Evolutionary conservation across 495 filamentous ascomycete genomes (phyloP).

Genomic region (Penicillium maclennaniae): DNA sequence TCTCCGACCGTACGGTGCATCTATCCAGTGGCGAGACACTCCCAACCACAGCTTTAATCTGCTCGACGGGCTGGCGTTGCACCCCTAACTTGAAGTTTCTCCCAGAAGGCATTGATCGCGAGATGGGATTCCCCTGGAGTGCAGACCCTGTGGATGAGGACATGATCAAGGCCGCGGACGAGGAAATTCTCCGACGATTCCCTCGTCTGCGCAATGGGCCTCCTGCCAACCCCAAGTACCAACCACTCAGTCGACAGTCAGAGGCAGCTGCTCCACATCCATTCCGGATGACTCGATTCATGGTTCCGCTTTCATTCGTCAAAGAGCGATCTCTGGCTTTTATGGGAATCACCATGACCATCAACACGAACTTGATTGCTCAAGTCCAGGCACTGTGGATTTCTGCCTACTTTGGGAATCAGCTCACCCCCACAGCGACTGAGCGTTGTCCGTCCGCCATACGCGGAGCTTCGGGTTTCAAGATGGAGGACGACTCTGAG

Average conservation of each 20-base stretch:
- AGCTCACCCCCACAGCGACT: constrained; percentile 29
- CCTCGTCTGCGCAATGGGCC: constrained; percentile 55
- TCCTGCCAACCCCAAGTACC: constrained; percentile 26
- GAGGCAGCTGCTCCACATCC: constrained; percentile 35
- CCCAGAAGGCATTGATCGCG: constrained; percentile 42
- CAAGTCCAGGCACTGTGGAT: constrained; percentile 73
- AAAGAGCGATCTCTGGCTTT: constrained; percentile 61
- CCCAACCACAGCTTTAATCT: constrained; percentile 59
- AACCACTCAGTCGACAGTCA: constrained; percentile 25
- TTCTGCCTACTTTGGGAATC: constrained; percentile 55
- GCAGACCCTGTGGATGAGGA: constrained; percentile 23
- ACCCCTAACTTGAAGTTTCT: constrained; percentile 60
- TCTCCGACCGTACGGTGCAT: constrained; percentile 48
- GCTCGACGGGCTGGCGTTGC: constrained; percentile 65
- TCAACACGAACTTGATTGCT: constrained; percentile 58
- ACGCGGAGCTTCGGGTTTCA: constrained; percentile 12
- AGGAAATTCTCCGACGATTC: constrained; percentile 62
- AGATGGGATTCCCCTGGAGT: constrained; percentile 39
- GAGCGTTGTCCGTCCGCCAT: constrained; percentile 22
- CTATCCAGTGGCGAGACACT: constrained; percentile 54
- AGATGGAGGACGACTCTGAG: constrained; percentile 16
- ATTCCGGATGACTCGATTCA: constrained; percentile 62
- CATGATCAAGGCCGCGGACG: constrained; percentile 49
- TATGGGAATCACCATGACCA: constrained; percentile 59
- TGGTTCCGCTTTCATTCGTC: constrained; percentile 60